Evolutionary conservation across 148 eudicot genomes (phyloP).

Genomic region (Nepenthes gracilis): DNA sequence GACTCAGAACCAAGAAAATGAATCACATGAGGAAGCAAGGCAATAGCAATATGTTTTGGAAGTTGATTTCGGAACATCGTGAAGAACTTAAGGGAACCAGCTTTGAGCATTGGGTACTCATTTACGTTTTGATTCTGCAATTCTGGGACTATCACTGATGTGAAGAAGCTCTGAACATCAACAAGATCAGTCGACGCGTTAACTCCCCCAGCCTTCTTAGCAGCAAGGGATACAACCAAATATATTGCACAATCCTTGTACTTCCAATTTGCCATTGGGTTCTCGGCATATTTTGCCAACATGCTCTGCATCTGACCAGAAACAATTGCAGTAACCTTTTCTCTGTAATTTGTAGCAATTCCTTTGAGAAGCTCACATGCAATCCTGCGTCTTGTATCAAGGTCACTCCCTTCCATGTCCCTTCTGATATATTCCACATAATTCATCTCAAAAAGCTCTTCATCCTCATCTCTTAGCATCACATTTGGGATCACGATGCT

Average conservation of each 20-base stretch:
- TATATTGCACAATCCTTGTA: conserved; percentile 91
- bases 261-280: conserved; percentile 76
- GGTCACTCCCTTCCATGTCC: conserved; percentile 99
- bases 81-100: conserved; percentile 84
- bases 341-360: conserved; percentile 60
- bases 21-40: conserved; percentile 71
- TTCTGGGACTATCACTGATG: conserved; percentile 76
- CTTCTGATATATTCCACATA: conserved; percentile 83
- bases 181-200: conserved; percentile 71
- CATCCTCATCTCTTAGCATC: conserved; percentile 87
- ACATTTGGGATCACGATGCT: conserved; percentile 92
- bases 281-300: conserved; percentile 53
- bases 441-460: conserved; percentile 89
- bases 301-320: conserved; percentile 51
- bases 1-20: conserved; percentile 64
- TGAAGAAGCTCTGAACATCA: conserved; percentile 69
- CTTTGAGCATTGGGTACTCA: conserved; percentile 82
- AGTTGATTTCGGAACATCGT: conserved; percentile 76
- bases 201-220: conserved; percentile 61
- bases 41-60: conserved; percentile 58
- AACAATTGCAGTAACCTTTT: conserved; percentile 60
- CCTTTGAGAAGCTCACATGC: conserved; percentile 98
- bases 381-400: conserved; percentile 90
- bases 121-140: conserved; percentile 70
- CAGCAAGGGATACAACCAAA: conserved; percentile 73